Conservation (phyloP, 83 land plant genomes). For the Picea abies region DNA sequence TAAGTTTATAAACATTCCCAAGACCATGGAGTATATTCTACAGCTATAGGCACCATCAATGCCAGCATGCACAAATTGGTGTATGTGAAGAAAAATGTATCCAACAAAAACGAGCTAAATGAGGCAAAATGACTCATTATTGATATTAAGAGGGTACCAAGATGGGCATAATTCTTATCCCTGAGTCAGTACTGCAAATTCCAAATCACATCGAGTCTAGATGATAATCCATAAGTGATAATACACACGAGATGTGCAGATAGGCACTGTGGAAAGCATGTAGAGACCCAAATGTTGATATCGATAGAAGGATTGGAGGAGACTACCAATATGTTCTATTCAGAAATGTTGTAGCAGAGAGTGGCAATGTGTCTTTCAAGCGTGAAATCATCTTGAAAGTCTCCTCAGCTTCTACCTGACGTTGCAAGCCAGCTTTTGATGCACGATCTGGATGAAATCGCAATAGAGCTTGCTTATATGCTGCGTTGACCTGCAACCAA, state of each 20-base stretch:
- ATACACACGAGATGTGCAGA: neutral
- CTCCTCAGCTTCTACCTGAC: constrained; percentile 95
- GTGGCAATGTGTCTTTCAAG: constrained; percentile 62
- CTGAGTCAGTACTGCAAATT: neutral
- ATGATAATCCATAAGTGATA: neutral
- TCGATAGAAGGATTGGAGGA: neutral
- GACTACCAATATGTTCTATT: constrained; percentile 8
- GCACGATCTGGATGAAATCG: constrained; percentile 92
- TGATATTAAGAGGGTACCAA: neutral
- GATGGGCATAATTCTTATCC: neutral
- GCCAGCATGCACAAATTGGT: neutral
- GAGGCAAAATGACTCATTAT: neutral
- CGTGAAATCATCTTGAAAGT: constrained; percentile 84
- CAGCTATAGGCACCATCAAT: neutral
- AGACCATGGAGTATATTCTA: neutral
- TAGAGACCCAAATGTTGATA: neutral
- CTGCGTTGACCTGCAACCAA: constrained; percentile 77
- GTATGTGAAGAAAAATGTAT: neutral
- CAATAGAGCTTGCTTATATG: constrained; percentile 83
- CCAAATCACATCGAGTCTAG: too few species aligned
- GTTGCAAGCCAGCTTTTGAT: constrained; percentile 52
- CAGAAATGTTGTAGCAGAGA: constrained; percentile 4
- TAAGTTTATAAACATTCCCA: neutral
- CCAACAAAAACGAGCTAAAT: neutral
- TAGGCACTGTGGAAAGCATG: neutral